Evolutionary conservation across 23 red algal species (phyloP).

Genomic region (Gracilariopsis chorda): DNA sequence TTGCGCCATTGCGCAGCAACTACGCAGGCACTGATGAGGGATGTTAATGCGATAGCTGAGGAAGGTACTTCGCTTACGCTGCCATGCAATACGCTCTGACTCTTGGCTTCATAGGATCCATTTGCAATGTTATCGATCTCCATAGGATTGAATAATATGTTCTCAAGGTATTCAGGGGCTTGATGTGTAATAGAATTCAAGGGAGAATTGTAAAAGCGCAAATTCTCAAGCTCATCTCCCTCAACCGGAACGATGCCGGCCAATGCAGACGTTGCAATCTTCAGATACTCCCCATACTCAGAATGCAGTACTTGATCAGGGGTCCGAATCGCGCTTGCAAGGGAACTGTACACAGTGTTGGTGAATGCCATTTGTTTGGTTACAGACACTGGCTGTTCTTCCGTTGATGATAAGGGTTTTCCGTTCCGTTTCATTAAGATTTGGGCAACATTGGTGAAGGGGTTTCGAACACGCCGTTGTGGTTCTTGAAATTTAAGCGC

Average conservation of each 20-base stretch:
- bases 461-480: conserved; percentile 9
- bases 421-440: background rate
- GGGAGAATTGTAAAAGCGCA: background rate
- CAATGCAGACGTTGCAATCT: background rate
- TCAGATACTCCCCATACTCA: conserved; percentile 11
- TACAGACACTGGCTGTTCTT: background rate
- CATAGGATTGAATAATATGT: too few relatives aligned
- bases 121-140: background rate
- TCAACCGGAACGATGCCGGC: background rate
- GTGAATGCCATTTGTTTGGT: conserved; percentile 17
- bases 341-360: conserved; percentile 15
- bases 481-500: conserved; percentile 20
- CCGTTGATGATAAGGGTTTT: background rate
- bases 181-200: background rate
- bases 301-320: background rate
- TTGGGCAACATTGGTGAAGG: background rate
- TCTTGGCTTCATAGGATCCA: background rate
- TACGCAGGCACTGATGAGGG: background rate
- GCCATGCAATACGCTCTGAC: background rate
- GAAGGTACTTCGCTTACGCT: background rate
- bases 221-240: conserved; percentile 1
- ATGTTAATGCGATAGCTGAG: background rate
- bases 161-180: background rate
- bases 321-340: background rate
- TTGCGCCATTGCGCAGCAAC: conserved; percentile 16